A percentile compares a stretch with the other conserved stretches of the same genome.
Conservation (phyloP, 1,284 basidiomycete genomes). For the Grifola frondosa region DNA sequence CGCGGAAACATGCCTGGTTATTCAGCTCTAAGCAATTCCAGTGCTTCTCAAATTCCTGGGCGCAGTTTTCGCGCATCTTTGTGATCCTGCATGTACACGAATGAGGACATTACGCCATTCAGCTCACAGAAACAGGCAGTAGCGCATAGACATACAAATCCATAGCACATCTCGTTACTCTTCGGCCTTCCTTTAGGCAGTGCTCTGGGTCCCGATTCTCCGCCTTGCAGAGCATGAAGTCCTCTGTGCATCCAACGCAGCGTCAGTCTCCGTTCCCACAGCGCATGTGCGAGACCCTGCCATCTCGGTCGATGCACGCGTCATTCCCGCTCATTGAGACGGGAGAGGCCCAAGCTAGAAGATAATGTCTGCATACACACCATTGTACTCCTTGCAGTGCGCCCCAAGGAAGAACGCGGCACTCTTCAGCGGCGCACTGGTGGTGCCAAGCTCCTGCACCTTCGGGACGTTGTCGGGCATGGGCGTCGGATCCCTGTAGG, state of each 20-base stretch:
- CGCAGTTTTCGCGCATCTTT: slow-evolving; percentile 93
- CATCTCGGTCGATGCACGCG: no score
- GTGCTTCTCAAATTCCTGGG: slow-evolving; percentile 87
- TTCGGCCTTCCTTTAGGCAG: slow-evolving; percentile 94
- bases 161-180: slow-evolving; percentile 93
- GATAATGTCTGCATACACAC: slow-evolving; percentile 49
- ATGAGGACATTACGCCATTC: not conserved
- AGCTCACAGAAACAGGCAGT: not conserved
- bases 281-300: not conserved
- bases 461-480: slow-evolving; percentile 75
- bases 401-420: slow-evolving; percentile 97
- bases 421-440: slow-evolving; percentile 94
- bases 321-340: no score
- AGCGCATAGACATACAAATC: slow-evolving; percentile 73
- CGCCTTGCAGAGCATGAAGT: slow-evolving; percentile 99
- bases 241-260: slow-evolving; percentile 58
- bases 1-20: slow-evolving; percentile 75
- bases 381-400: slow-evolving; percentile 96
- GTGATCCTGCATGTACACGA: slow-evolving; percentile 59
- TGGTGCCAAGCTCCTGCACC: slow-evolving; percentile 88
- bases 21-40: slow-evolving; percentile 95
- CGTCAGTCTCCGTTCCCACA: not conserved
- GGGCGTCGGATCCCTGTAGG: slow-evolving; percentile 72
- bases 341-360: no score
- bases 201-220: slow-evolving; percentile 89